Evolutionary conservation across 805 yeast genomes (phyloP).

Genomic region (Lachancea kluyveri): DNA sequence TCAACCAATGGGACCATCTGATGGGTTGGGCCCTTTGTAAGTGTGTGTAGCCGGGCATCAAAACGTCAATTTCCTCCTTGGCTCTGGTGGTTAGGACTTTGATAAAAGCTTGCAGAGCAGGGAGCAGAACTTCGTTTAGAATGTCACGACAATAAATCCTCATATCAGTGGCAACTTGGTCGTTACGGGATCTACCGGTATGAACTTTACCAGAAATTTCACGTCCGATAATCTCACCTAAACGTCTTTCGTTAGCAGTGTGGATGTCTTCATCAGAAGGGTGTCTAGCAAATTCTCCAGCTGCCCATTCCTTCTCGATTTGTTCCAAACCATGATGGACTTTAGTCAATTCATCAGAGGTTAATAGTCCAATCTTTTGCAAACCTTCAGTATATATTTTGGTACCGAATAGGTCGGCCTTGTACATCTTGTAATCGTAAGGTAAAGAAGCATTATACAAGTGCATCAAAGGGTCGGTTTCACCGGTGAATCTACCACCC

Average conservation of each 20-base stretch:
- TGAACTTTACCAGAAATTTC: slow-evolving; percentile 96
- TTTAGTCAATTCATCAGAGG: slow-evolving; percentile 63
- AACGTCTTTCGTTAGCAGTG: slow-evolving; percentile 96
- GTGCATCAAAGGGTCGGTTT: slow-evolving; percentile 96
- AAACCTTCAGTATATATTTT: slow-evolving; percentile 88
- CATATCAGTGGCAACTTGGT: slow-evolving; percentile 99
- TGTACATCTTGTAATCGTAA: slow-evolving; percentile 91
- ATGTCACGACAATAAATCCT: slow-evolving; percentile 84
- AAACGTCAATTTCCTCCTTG: slow-evolving; percentile 74
- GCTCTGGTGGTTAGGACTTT: slow-evolving; percentile 68
- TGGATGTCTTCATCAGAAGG: slow-evolving; percentile 88
- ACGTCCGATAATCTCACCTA: slow-evolving; percentile 93
- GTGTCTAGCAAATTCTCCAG: slow-evolving; percentile 42
- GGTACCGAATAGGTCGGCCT: slow-evolving; percentile 91
- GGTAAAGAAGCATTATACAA: slow-evolving; percentile 95
- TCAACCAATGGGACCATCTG: slow-evolving; percentile 97
- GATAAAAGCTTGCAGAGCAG: slow-evolving; percentile 56
- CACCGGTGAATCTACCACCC: slow-evolving; percentile 99
- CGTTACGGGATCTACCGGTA: slow-evolving; percentile 98
- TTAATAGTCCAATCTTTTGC: slow-evolving; percentile 68
- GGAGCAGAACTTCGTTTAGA: slow-evolving; percentile 49
- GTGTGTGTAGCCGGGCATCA: slow-evolving; percentile 99
- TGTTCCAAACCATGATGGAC: slow-evolving; percentile 77
- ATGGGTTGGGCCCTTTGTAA: slow-evolving; percentile 99
- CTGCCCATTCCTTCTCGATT: slow-evolving; percentile 81